phyloP scores from a whole-genome alignment of 495 filamentous ascomycete species.

The Tuber microsphaerosporum region DNA sequence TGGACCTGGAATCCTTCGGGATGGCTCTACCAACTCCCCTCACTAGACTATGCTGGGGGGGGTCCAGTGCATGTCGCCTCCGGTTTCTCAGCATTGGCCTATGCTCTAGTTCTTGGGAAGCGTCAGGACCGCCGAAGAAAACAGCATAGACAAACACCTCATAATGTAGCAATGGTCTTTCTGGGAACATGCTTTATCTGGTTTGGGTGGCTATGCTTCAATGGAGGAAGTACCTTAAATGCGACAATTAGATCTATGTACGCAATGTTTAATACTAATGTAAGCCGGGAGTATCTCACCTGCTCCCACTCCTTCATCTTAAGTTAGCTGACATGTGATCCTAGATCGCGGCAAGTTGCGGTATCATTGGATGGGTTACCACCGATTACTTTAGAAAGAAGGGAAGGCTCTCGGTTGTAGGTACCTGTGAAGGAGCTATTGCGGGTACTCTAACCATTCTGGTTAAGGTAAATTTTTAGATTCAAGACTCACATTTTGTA shows the following conservation, averaged over 20 bases:
- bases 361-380: slow-evolving; percentile 54
- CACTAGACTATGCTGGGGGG: slow-evolving; percentile 54
- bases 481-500: not conserved
- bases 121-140: slow-evolving; percentile 40
- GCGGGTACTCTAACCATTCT: slow-evolving; percentile 33
- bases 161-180: slow-evolving; percentile 54
- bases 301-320: not conserved
- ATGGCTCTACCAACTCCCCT: slow-evolving; percentile 53
- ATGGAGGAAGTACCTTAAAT: slow-evolving; percentile 55
- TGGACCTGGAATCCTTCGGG: slow-evolving; percentile 58
- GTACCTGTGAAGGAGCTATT: slow-evolving; percentile 57
- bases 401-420: slow-evolving; percentile 54
- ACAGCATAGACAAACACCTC: slow-evolving; percentile 46
- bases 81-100: slow-evolving; percentile 52
- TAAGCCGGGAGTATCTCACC: not conserved
- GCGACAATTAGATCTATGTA: slow-evolving; percentile 53
- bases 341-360: slow-evolving; percentile 46
- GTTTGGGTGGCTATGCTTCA: slow-evolving; percentile 59
- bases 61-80: slow-evolving; percentile 53
- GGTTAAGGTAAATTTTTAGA: not conserved
- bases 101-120: slow-evolving; percentile 53
- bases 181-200: slow-evolving; percentile 55
- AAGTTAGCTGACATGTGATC: slow-evolving; percentile 2
- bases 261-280: not conserved
- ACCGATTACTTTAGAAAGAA: slow-evolving; percentile 54